Conservation (phyloP, 1,139 yeast genomes). For the Zygosaccharomyces pseudobailii region DNA sequence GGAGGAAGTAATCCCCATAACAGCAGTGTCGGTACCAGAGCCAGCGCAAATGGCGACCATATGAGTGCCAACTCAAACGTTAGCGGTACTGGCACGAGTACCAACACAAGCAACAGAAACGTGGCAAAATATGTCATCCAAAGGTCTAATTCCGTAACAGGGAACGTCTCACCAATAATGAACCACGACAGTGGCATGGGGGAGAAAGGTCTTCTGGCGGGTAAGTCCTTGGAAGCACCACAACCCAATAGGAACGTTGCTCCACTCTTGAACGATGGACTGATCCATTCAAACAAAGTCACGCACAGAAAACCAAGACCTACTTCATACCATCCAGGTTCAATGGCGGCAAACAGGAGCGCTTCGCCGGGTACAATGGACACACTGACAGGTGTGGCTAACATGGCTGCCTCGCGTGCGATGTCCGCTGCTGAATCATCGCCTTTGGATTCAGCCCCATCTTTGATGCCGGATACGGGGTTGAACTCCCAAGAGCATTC, state of each 20-base stretch:
- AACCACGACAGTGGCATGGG: conserved; percentile 22
- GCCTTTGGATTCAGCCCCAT: conserved; percentile 19
- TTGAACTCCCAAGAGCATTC: conserved; percentile 18
- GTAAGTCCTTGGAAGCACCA: neutral
- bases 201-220: conserved; percentile 25
- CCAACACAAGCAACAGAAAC: conserved; percentile 1
- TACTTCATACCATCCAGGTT: conserved; percentile 69
- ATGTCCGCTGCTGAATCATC: conserved; percentile 8
- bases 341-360: conserved; percentile 54
- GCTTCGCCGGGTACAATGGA: conserved; percentile 71
- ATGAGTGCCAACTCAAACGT: neutral
- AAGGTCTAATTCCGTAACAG: conserved; percentile 37
- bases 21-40: neutral
- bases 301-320: conserved; percentile 62
- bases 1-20: neutral
- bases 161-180: conserved; percentile 20
- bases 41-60: neutral
- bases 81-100: neutral
- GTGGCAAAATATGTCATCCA: conserved; percentile 26
- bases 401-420: conserved; percentile 3
- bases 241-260: neutral
- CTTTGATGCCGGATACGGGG: conserved; percentile 14
- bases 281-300: neutral
- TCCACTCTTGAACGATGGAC: neutral
- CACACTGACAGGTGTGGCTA: conserved; percentile 50